Evolutionary conservation across 2,329 filamentous ascomycete genomes (phyloP).

Genomic region (Cladosporium colombiae): DNA sequence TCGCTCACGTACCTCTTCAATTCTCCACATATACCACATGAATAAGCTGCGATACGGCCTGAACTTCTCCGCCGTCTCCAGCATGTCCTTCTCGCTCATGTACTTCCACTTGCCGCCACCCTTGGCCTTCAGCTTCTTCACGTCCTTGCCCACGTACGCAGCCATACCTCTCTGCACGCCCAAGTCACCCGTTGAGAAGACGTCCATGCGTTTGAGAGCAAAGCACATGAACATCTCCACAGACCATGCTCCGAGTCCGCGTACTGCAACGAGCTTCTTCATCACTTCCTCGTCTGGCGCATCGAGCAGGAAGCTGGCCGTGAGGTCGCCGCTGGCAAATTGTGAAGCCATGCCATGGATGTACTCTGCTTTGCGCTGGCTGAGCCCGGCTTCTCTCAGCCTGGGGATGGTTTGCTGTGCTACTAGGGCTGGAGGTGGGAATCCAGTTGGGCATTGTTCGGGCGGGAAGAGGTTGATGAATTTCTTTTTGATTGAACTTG

Average conservation of each 20-base stretch:
- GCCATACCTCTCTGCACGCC: constrained; percentile 96
- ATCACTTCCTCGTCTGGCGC: constrained; percentile 86
- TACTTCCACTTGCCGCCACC: constrained; percentile 95
- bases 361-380: constrained; percentile 94
- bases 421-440: constrained; percentile 77
- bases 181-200: constrained; percentile 88
- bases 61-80: constrained; percentile 76
- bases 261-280: constrained; percentile 77
- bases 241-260: constrained; percentile 85
- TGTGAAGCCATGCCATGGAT: constrained; percentile 81
- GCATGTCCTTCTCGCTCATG: constrained; percentile 92
- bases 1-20: constrained; percentile 20
- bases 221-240: constrained; percentile 99
- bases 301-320: constrained; percentile 70
- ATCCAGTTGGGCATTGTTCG: constrained; percentile 44
- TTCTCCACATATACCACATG: constrained; percentile 96
- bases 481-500: constrained; percentile 82
- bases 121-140: constrained; percentile 77
- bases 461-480: constrained; percentile 72
- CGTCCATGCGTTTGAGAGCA: constrained; percentile 88
- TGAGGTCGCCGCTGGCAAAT: constrained; percentile 74
- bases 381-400: constrained; percentile 83
- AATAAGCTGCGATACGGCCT: constrained; percentile 83
- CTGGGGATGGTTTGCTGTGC: constrained; percentile 61
- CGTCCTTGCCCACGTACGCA: constrained; percentile 77